These are phyloP conservation scores for Micractinium conductrix DNA, from an alignment of 139 green algal species.

Conservation along the genomic window DNA sequence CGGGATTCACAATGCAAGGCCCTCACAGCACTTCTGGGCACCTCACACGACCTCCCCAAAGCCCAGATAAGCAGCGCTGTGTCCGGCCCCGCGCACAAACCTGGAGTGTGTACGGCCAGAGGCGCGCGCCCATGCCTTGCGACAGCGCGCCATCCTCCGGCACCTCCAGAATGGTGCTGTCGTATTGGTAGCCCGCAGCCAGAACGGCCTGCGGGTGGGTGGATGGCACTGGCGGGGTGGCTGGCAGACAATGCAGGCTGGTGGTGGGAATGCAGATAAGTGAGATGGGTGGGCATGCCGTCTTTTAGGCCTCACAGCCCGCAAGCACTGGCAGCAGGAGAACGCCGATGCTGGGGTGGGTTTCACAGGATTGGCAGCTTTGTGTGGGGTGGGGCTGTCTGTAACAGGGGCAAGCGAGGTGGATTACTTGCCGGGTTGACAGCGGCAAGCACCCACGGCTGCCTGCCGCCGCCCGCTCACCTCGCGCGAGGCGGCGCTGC, in stretches of 20 bases:
- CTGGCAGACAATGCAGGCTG: neutral
- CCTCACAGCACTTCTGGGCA: no score
- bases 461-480: neutral
- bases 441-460: neutral
- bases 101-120: constrained; percentile 36
- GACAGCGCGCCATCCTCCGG: neutral
- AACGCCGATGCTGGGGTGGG: neutral
- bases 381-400: neutral
- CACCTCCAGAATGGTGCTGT: constrained; percentile 7
- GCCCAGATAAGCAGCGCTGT: no score
- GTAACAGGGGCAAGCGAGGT: neutral
- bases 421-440: neutral
- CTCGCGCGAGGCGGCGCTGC: neutral
- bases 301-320: no score
- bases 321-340: neutral
- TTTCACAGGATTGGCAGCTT: neutral
- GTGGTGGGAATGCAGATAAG: neutral
- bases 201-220: neutral
- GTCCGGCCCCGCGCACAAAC: no score
- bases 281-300: neutral
- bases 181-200: neutral
- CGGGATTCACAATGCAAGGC: no score
- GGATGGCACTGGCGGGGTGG: neutral
- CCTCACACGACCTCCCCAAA: no score
- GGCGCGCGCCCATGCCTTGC: neutral